Conservation (phyloP, 2,329 filamentous ascomycete genomes). For the Ilyonectria sp. region DNA sequence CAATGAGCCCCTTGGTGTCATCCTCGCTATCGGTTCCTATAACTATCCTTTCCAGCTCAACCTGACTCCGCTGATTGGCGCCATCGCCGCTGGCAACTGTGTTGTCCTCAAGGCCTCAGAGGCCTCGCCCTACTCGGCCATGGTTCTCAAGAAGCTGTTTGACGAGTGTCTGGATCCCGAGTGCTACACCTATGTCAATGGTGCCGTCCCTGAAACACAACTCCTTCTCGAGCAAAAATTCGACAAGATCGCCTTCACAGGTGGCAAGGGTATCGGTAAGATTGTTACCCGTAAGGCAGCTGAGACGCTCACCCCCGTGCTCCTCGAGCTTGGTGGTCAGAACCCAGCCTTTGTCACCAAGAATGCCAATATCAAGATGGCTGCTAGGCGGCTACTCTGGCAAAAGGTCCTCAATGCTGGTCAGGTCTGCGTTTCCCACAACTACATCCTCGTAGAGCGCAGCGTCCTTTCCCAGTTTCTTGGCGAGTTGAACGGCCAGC, state of each 20-base stretch:
- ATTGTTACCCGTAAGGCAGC: slow-evolving; percentile 94
- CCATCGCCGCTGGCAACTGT: slow-evolving; percentile 93
- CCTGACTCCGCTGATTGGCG: slow-evolving; percentile 85
- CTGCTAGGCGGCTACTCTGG: slow-evolving; percentile 89
- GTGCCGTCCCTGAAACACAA: slow-evolving; percentile 84
- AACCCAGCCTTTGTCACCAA: slow-evolving; percentile 95
- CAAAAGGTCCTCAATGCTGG: slow-evolving; percentile 89
- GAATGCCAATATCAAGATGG: slow-evolving; percentile 83
- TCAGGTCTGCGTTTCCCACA: slow-evolving; percentile 93
- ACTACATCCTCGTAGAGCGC: slow-evolving; percentile 89
- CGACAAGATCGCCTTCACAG: slow-evolving; percentile 99
- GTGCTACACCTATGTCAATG: slow-evolving; percentile 85
- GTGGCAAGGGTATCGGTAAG: slow-evolving; percentile 82
- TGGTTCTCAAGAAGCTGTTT: slow-evolving; percentile 84
- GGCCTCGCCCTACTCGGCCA: slow-evolving; percentile 81
- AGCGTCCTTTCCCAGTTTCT: slow-evolving; percentile 81
- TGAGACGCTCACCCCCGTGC: slow-evolving; percentile 87
- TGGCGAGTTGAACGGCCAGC: slow-evolving; percentile 78
- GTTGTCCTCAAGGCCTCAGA: slow-evolving; percentile 94
- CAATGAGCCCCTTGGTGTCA: slow-evolving; percentile 89
- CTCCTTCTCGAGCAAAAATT: slow-evolving; percentile 89
- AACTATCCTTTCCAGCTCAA: slow-evolving; percentile 93
- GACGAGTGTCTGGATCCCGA: slow-evolving; percentile 82
- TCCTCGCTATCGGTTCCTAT: slow-evolving; percentile 91
- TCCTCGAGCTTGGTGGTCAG: slow-evolving; percentile 89